Conservation (phyloP, 2,329 filamentous ascomycete species). For the Alternaria alternata region DNA sequence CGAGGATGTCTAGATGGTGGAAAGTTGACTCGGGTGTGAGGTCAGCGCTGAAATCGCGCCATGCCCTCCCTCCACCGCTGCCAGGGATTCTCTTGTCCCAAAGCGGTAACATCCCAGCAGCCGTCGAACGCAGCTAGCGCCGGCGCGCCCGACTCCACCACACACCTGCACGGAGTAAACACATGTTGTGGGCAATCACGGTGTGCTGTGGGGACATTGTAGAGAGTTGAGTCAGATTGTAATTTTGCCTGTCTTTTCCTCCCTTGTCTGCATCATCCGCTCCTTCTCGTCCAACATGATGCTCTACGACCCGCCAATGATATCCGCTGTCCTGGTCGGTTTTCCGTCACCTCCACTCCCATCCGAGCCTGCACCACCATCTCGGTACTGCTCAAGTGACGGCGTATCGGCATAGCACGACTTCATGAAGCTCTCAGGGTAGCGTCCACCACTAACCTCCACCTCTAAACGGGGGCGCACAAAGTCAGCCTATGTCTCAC, state of each 20-base stretch:
- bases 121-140: slow-evolving; percentile 8
- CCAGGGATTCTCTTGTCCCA: slow-evolving; percentile 8
- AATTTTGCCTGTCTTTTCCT: background rate
- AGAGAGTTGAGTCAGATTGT: background rate
- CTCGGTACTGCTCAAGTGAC: slow-evolving; percentile 18
- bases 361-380: background rate
- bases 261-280: background rate
- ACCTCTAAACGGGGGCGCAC: slow-evolving; percentile 38
- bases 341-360: background rate
- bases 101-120: slow-evolving; percentile 8
- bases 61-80: background rate
- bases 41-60: slow-evolving; percentile 16
- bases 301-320: slow-evolving; percentile 8
- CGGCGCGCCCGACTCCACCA: background rate
- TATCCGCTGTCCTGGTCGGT: slow-evolving; percentile 10
- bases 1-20: background rate
- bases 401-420: slow-evolving; percentile 53
- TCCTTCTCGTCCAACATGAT: background rate
- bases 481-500: too few relatives aligned
- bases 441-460: slow-evolving; percentile 52
- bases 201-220: background rate
- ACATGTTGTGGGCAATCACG: too few relatives aligned
- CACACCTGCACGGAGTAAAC: background rate
- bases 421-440: slow-evolving; percentile 48
- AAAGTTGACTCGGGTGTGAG: slow-evolving; percentile 13